These are phyloP conservation scores for Ambrosiella cleistominuta DNA, from an alignment of 2,329 filamentous ascomycete species.

Conservation along the genomic window DNA sequence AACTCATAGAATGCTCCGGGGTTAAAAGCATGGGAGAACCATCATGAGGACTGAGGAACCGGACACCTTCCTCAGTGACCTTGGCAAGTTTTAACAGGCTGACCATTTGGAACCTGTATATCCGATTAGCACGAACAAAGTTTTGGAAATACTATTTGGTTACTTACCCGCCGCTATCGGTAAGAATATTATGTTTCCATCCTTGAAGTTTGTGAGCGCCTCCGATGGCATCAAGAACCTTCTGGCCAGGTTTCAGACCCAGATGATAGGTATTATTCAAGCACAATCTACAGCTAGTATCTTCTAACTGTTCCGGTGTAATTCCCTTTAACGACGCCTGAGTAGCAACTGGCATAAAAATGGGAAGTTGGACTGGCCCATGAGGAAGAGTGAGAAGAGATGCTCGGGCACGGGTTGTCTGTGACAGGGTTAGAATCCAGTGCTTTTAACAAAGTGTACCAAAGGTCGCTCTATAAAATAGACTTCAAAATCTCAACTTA, in stretches of 20 bases:
- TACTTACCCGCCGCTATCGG: conserved; percentile 52
- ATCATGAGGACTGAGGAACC: conserved; percentile 92
- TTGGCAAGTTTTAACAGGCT: conserved; percentile 83
- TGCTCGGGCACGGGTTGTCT: conserved; percentile 91
- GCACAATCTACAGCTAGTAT: conserved; percentile 76
- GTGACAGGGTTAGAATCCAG: not conserved
- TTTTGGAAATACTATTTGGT: not conserved
- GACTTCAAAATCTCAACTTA: conserved; percentile 26
- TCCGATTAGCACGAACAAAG: not conserved
- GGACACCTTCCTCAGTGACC: conserved; percentile 87
- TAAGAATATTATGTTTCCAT: conserved; percentile 91
- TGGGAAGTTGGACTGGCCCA: conserved; percentile 72
- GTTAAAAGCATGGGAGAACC: conserved; percentile 91
- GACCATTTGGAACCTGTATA: conserved; percentile 85
- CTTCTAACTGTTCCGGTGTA: conserved; percentile 79
- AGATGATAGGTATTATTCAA: conserved; percentile 98
- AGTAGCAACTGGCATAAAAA: conserved; percentile 98
- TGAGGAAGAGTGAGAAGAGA: conserved; percentile 78
- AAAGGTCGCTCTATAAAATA: not conserved
- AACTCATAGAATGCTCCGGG: conserved; percentile 85
- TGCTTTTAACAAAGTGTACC: not conserved
- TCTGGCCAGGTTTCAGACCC: conserved; percentile 84
- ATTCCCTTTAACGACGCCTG: conserved; percentile 91
- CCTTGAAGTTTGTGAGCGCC: conserved; percentile 89
- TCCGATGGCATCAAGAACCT: conserved; percentile 68